These are phyloP conservation scores for Penicillium sp. DNA, from an alignment of 2,329 filamentous ascomycete genomes.

Conservation along the genomic window DNA sequence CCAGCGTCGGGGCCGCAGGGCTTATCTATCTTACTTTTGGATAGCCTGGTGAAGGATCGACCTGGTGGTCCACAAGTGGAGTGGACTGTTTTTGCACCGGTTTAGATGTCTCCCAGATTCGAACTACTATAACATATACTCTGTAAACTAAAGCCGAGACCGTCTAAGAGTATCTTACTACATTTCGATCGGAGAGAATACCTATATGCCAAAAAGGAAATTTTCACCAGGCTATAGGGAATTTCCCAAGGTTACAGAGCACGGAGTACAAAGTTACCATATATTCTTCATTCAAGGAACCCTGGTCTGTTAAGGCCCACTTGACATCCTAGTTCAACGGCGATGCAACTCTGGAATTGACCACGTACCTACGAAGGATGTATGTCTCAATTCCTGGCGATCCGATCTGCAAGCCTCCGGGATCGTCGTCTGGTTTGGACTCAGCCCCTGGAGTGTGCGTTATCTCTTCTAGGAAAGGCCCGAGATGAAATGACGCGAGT, in stretches of 20 bases:
- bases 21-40: conserved; percentile 26
- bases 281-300: neutral
- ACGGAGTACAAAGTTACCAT: neutral
- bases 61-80: conserved; percentile 19
- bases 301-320: conserved; percentile 9
- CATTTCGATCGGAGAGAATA: too few species aligned
- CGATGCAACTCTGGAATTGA: conserved; percentile 20
- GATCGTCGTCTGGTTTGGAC: conserved; percentile 20
- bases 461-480: conserved; percentile 12
- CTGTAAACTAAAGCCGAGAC: conserved; percentile 17
- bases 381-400: conserved; percentile 23
- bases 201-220: too few species aligned
- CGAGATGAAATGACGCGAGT: conserved; percentile 4
- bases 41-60: conserved; percentile 19
- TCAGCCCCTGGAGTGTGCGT: conserved; percentile 13
- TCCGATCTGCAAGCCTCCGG: conserved; percentile 27
- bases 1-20: conserved; percentile 22
- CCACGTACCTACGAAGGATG: conserved; percentile 17
- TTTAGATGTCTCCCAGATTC: neutral
- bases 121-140: neutral
- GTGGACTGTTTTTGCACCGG: conserved; percentile 15
- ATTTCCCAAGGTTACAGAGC: neutral
- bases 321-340: conserved; percentile 13
- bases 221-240: neutral
- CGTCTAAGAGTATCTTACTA: neutral